Conservation (phyloP, 73 alveolate species). For the Paramecium octaurelia region DNA sequence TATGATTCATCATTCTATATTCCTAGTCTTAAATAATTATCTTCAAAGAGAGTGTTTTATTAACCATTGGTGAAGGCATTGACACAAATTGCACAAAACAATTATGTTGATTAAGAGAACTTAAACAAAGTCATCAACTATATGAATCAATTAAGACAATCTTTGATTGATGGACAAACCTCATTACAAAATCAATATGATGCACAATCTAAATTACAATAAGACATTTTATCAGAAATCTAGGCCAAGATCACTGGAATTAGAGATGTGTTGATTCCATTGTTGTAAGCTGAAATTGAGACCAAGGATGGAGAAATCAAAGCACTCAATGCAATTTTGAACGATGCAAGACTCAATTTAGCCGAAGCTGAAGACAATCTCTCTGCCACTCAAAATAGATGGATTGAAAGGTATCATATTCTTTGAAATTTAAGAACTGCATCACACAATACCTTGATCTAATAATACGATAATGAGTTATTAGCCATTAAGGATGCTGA, state of each 20-base stretch:
- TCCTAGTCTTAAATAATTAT: background rate
- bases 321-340: background rate
- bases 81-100: background rate
- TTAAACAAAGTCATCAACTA: slow-evolving; percentile 7
- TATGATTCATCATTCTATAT: background rate
- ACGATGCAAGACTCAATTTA: slow-evolving; percentile 13
- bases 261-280: background rate
- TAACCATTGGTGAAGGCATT: slow-evolving; percentile 31
- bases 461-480: slow-evolving; percentile 14
- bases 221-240: slow-evolving; percentile 15
- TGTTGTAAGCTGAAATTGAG: background rate
- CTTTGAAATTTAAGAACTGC: background rate
- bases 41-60: slow-evolving; percentile 19
- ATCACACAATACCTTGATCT: slow-evolving; percentile 1
- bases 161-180: slow-evolving; percentile 28
- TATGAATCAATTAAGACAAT: slow-evolving; percentile 24
- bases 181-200: slow-evolving; percentile 4
- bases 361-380: slow-evolving; percentile 1
- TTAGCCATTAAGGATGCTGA: slow-evolving; percentile 45
- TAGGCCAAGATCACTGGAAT: background rate
- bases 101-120: slow-evolving; percentile 46
- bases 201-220: background rate
- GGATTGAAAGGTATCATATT: slow-evolving; percentile 24
- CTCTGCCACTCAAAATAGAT: slow-evolving; percentile 17
- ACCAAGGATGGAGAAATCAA: slow-evolving; percentile 41